Percentiles rank a stretch among this genome's conserved stretches.
These are phyloP conservation scores for Sphagnurus paluster DNA, from an alignment of 1,284 basidiomycete species.

Conservation along the genomic window DNA sequence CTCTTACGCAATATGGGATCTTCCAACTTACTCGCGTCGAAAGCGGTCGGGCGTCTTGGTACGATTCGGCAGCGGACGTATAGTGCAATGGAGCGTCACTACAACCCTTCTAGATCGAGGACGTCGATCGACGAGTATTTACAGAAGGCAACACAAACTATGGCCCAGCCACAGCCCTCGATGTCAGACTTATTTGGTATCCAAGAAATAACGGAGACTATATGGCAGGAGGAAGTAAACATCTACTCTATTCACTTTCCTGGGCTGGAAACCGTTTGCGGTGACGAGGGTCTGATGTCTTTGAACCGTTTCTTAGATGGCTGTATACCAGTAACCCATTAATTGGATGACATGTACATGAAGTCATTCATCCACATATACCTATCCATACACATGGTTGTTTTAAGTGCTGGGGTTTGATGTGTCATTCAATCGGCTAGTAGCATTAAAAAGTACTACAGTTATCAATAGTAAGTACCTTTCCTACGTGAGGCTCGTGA, in stretches of 20 bases:
- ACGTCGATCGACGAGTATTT: slow-evolving; percentile 4
- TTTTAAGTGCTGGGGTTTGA: too few relatives aligned
- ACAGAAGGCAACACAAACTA: slow-evolving; percentile 9
- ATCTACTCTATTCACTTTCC: slow-evolving; percentile 3
- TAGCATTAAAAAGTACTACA: too few relatives aligned
- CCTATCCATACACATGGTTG: too few relatives aligned
- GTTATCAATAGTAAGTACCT: too few relatives aligned
- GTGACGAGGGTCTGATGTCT: background rate
- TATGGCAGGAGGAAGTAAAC: slow-evolving; percentile 1
- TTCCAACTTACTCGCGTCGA: slow-evolving; percentile 4
- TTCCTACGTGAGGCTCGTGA: background rate
- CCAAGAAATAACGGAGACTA: background rate
- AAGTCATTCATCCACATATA: too few relatives aligned
- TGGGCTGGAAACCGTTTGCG: slow-evolving; percentile 6
- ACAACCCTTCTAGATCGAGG: background rate
- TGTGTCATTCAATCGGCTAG: too few relatives aligned
- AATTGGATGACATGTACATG: background rate
- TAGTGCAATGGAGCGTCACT: background rate
- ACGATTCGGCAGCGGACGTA: slow-evolving; percentile 2
- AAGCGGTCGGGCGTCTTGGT: slow-evolving; percentile 2
- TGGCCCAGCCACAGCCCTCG: slow-evolving; percentile 13
- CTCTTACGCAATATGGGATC: slow-evolving; percentile 7
- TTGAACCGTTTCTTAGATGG: slow-evolving; percentile 9
- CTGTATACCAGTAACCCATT: background rate
- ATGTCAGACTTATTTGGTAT: slow-evolving; percentile 8